phyloP scores from a whole-genome alignment of 2,329 filamentous ascomycete species.

The Pseudogymnoascus sp. region DNA sequence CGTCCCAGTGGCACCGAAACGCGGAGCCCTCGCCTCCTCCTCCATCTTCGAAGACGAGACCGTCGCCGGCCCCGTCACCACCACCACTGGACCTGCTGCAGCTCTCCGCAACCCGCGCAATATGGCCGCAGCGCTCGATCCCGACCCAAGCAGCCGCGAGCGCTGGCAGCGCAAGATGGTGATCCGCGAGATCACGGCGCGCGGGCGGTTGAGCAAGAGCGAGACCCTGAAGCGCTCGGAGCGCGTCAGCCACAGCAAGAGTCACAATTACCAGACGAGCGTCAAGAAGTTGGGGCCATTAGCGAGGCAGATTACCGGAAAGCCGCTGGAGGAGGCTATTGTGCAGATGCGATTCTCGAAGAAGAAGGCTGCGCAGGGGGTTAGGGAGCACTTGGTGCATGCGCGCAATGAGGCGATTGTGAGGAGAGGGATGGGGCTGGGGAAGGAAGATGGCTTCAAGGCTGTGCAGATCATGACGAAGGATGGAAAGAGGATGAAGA shows the following conservation, averaged over 20 bases:
- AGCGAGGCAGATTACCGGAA: slow-evolving; percentile 82
- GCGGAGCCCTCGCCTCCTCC: slow-evolving; percentile 40
- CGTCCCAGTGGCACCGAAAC: slow-evolving; percentile 32
- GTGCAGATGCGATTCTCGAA: slow-evolving; percentile 91
- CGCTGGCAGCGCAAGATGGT: slow-evolving; percentile 82
- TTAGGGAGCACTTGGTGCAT: slow-evolving; percentile 71
- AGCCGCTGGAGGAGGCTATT: slow-evolving; percentile 89
- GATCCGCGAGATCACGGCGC: slow-evolving; percentile 63
- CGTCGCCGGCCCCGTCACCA: slow-evolving; percentile 22
- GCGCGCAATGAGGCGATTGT: slow-evolving; percentile 78
- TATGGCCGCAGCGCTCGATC: slow-evolving; percentile 63
- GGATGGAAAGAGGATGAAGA: slow-evolving; percentile 64
- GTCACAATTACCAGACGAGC: slow-evolving; percentile 71
- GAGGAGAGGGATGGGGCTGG: slow-evolving; percentile 75
- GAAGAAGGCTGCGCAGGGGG: slow-evolving; percentile 82
- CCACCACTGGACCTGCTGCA: slow-evolving; percentile 5
- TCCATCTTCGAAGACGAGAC: slow-evolving; percentile 47
- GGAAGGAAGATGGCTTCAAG: slow-evolving; percentile 17
- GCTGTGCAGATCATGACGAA: slow-evolving; percentile 59
- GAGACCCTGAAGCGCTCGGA: slow-evolving; percentile 63
- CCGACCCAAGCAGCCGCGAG: slow-evolving; percentile 62
- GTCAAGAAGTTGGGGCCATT: slow-evolving; percentile 87
- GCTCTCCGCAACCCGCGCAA: slow-evolving; percentile 40
- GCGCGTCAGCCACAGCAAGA: slow-evolving; percentile 51
- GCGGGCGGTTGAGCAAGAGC: slow-evolving; percentile 59